Percentiles rank a stretch among this genome's conserved stretches.
Evolutionary conservation across 495 filamentous ascomycete species (phyloP).

Genomic region (Aspergillus hancockii): DNA sequence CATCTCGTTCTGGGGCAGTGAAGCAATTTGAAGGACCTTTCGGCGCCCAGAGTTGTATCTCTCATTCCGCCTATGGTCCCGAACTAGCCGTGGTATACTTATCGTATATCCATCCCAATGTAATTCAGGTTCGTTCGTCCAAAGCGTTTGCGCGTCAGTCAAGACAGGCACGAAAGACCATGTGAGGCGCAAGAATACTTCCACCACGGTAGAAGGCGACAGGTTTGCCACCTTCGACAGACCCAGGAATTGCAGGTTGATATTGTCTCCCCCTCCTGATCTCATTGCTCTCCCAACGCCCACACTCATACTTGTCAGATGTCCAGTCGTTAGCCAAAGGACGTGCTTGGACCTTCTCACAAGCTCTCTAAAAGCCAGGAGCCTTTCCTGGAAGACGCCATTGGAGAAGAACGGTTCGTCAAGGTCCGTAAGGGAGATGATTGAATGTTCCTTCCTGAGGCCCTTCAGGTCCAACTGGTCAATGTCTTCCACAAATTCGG

Average conservation of each 20-base stretch:
- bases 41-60: neutral
- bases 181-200: neutral
- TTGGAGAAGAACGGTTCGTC: neutral
- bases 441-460: neutral
- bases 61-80: neutral
- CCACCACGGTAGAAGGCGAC: neutral
- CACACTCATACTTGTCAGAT: neutral
- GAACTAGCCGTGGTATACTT: neutral
- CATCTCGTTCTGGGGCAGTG: neutral
- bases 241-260: neutral
- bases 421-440: neutral
- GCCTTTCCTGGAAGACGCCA: neutral
- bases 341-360: neutral
- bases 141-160: neutral
- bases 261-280: neutral
- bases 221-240: neutral
- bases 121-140: neutral
- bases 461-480: neutral
- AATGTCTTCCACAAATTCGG: neutral
- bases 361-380: neutral
- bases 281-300: neutral
- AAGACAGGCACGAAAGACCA: neutral
- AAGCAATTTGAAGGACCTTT: neutral
- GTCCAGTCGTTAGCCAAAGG: neutral
- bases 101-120: neutral